Percentiles rank a stretch among this genome's conserved stretches.
Evolutionary conservation across 164 flowering plant species (phyloP).

Genomic region (Stephania yunnanensis): DNA sequence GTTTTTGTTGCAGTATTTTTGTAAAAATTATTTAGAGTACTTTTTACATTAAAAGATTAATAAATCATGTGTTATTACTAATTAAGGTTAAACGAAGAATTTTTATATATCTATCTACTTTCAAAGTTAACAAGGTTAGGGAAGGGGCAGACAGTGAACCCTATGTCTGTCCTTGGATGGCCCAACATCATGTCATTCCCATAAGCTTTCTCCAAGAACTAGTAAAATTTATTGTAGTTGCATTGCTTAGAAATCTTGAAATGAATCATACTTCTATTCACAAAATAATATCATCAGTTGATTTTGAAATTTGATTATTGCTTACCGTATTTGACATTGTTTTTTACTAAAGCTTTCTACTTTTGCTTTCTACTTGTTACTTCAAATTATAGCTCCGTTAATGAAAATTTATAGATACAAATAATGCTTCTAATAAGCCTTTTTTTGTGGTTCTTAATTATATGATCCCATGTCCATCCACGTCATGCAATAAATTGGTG

Average conservation of each 20-base stretch:
- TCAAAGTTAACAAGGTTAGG: too few relatives aligned
- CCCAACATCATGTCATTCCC: background rate
- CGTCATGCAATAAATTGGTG: background rate
- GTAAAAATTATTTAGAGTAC: background rate
- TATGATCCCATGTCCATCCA: background rate
- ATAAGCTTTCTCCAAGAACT: background rate
- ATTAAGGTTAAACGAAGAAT: background rate
- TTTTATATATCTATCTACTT: background rate
- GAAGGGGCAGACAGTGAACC: background rate
- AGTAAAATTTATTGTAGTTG: background rate
- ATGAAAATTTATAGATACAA: background rate
- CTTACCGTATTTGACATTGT: background rate
- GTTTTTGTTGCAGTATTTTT: too few relatives aligned
- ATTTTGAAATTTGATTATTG: background rate
- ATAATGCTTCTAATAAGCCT: background rate
- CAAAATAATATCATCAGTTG: background rate
- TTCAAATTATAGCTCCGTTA: background rate
- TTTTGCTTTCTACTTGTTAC: background rate
- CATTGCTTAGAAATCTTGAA: background rate
- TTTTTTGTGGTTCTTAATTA: background rate
- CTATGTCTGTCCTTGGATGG: background rate
- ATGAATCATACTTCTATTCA: background rate
- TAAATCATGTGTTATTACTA: background rate
- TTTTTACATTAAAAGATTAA: background rate
- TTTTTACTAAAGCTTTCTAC: background rate